Base-by-base conservation (phyloP, 192 early-diverging fungal species). In the Chytriomyces sp. region DNA sequence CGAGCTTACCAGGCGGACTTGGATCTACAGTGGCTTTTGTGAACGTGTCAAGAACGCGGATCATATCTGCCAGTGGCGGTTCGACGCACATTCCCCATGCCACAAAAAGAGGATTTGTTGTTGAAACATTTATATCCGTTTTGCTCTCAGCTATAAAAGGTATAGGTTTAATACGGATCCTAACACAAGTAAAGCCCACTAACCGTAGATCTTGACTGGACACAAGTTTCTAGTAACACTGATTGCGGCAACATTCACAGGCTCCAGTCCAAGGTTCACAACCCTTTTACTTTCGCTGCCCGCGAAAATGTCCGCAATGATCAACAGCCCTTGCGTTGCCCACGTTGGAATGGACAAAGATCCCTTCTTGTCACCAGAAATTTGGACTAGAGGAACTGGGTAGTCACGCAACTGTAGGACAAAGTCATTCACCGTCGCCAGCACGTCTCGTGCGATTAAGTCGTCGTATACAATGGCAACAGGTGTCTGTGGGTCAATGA, bases 1-100 rank as follows among this genome's bases (percentile, higher is more conserved):
- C 9, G 35, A 43, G 2, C 47, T 59, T 35, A 75, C 73, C 73
- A 3, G 85, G 86, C 4, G 77, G 75, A 76, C 83, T 85, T 24
- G 86, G 86, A 79, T 89, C 88, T 6, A 82, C 73, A 24, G 79
- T 81, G 9, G 83, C 79, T 50, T 82, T 82, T 11, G 88, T 87
- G 61, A 89, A 87, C 0, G 76, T 81, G 49, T 89, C 88, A 28
- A 89, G 61, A 11, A 86, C 82, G 6, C 75, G 60, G 53, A 84
- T 81, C 75, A 86, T 73, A 74, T 88, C 83, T 9, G 85, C 79
- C 47, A 88, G 71, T 3, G 74, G 63, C 16, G 81, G 79, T 75
- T 88, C 87, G 20, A 78, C 76, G 5, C 70, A 60, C 61, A 77
- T 75, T 66, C 73, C 73, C 73, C 73, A 75, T 11, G 73, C 9